These are phyloP conservation scores for Glycyrrhiza uralensis DNA, from an alignment of 306 rosid species.

Conservation along the genomic window DNA sequence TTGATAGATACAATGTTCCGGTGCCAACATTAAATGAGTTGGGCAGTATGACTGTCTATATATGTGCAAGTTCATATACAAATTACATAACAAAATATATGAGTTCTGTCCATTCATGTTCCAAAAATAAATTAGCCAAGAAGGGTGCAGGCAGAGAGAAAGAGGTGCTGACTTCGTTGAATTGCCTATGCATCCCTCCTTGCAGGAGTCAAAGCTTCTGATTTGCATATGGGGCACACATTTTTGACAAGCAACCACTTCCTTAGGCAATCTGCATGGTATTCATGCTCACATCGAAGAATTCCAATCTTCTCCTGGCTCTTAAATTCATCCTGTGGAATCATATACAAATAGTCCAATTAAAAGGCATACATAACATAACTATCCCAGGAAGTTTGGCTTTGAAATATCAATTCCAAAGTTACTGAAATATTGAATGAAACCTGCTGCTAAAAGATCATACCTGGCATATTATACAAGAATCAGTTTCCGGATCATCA, in stretches of 20 bases:
- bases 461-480: constrained; percentile 96
- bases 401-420: not conserved
- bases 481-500: constrained; percentile 55
- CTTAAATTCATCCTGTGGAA: constrained; percentile 73
- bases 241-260: constrained; percentile 87
- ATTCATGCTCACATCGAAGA: constrained; percentile 84
- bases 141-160: constrained; percentile 10
- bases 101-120: constrained; percentile 31
- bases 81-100: constrained; percentile 46
- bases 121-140: constrained; percentile 36
- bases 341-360: not conserved
- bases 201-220: constrained; percentile 64
- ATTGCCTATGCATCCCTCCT: constrained; percentile 42
- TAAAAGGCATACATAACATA: not conserved
- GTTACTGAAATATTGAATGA: not conserved
- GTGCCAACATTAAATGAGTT: constrained; percentile 59
- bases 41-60: constrained; percentile 43
- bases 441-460: not conserved
- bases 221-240: constrained; percentile 93
- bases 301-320: constrained; percentile 63
- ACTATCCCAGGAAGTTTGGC: not conserved
- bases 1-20: constrained; percentile 66
- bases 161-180: constrained; percentile 14
- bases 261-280: constrained; percentile 75
- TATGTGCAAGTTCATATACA: constrained; percentile 61